Evolutionary conservation across 2,329 filamentous ascomycete species (phyloP), one percentile per base, ranked within the genome.

Genomic region (Colletotrichum godetiae): DNA sequence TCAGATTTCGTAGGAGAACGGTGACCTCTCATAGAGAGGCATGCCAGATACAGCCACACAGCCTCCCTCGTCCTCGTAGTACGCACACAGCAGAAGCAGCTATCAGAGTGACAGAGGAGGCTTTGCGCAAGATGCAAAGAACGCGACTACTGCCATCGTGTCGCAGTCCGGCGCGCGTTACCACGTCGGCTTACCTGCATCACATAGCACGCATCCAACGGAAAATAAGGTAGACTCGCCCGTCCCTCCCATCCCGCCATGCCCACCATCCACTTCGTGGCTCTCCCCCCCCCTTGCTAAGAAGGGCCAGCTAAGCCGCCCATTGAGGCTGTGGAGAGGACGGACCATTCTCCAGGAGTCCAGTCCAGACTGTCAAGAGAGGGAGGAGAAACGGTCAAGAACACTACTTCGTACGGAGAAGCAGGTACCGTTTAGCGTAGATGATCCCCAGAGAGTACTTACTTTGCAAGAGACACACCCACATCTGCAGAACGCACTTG

Each of bases 321-420:
- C 49, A 42, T 61, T 62, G 64, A 72, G 68, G 68, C 68, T 72
- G 64, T 72, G 68, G 57, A 37, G 27, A 12, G 31, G 31, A 60
- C 57, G 31, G 55, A 62, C 58, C 19, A 56, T 13, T 49, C 60
- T 12, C 31, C 37, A 42, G 37, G 27, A 29, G 27, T 29, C 27
- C 27, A 29, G 27, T 29, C 27, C 27, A 42, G 37, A 42, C 37
- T 19, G 13, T 27, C 37, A 0, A 42, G 15, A 37, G 65, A 63
- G 33, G 31, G 66, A 13, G n/a, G 57, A 53, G 56, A 42, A 31
- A 31, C 42, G 19, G 42, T 19, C 55, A 56, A 27, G 58, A 19
- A 19, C n/a, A 5, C 3, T 24, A 19, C 27, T 3, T 4, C 27
- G 27, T 29, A 29, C 11, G n/a, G 57, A 31, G 19, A 56, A 19